A percentile compares a stretch with the other conserved stretches of the same genome.
Conservation (phyloP, 2,329 filamentous ascomycete genomes). For the Byssochlamys sp. region DNA sequence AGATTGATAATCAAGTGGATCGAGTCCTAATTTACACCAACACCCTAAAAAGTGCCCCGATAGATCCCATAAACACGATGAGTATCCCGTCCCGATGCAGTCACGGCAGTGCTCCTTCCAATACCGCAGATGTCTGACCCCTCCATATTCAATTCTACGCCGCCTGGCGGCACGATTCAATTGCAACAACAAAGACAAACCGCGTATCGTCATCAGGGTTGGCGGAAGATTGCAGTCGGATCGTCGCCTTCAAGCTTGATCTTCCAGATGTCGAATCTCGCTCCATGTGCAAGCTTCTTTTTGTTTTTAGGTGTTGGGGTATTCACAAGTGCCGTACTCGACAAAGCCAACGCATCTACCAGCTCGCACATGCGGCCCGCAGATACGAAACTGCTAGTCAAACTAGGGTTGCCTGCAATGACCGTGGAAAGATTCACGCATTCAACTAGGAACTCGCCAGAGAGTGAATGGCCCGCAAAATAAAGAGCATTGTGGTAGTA, state of each 20-base stretch:
- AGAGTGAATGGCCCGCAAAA: conserved; percentile 63
- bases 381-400: conserved; percentile 56
- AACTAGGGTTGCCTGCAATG: conserved; percentile 59
- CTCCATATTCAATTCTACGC: neutral
- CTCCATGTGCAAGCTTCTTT: conserved; percentile 30
- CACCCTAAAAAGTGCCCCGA: neutral
- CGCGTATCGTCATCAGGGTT: neutral
- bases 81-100: neutral
- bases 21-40: neutral
- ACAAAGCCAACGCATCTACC: conserved; percentile 64
- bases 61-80: neutral
- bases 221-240: neutral
- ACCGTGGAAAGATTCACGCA: conserved; percentile 80
- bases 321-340: conserved; percentile 60
- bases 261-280: conserved; percentile 32
- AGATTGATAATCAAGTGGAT: neutral
- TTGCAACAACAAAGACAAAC: neutral
- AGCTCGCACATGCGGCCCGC: conserved; percentile 64
- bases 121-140: neutral
- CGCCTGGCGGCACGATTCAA: neutral
- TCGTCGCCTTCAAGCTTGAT: conserved; percentile 22
- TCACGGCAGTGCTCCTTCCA: neutral
- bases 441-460: conserved; percentile 66
- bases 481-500: conserved; percentile 75
- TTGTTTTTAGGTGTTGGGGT: conserved; percentile 34